Conservation (phyloP, 768 basidiomycete genomes). For the Russula emetica region DNA sequence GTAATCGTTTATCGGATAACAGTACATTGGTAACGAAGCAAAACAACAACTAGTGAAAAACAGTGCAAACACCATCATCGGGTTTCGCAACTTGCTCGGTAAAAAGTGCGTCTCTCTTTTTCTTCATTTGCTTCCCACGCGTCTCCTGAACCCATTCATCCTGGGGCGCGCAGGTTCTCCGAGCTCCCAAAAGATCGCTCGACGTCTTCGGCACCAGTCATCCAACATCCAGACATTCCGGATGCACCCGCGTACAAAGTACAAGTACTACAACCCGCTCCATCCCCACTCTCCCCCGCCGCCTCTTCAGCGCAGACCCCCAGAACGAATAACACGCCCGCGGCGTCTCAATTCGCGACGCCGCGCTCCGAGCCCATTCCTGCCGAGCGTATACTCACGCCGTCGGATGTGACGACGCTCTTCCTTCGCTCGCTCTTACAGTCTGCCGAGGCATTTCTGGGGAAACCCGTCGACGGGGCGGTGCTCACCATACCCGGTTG, state of each 20-base stretch:
- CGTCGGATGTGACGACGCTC: constrained; percentile 76
- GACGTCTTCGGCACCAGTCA: constrained; percentile 60
- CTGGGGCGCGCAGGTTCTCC: constrained; percentile 52
- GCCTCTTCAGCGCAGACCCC: constrained; percentile 41
- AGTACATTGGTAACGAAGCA: constrained; percentile 94
- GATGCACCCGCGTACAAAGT: constrained; percentile 84
- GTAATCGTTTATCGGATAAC: constrained; percentile 33
- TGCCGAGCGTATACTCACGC: constrained; percentile 67
- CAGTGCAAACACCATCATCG: constrained; percentile 87
- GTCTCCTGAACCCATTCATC: neutral
- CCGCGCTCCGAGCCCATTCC: constrained; percentile 69
- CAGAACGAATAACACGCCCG: constrained; percentile 49
- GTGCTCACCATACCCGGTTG: constrained; percentile 79
- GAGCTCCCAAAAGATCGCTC: constrained; percentile 56
- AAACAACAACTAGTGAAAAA: constrained; percentile 95
- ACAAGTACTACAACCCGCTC: constrained; percentile 72
- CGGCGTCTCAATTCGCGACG: constrained; percentile 62
- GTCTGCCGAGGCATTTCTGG: constrained; percentile 89
- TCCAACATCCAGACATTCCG: constrained; percentile 66
- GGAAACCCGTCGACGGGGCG: constrained; percentile 68
- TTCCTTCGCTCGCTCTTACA: constrained; percentile 81
- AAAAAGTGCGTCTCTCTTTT: constrained; percentile 67
- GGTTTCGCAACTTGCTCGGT: constrained; percentile 89
- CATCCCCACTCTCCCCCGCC: constrained; percentile 54
- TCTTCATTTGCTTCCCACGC: neutral